Base-by-base conservation (phyloP, 495 filamentous ascomycete genomes). In the Cladorrhinum samala region DNA sequence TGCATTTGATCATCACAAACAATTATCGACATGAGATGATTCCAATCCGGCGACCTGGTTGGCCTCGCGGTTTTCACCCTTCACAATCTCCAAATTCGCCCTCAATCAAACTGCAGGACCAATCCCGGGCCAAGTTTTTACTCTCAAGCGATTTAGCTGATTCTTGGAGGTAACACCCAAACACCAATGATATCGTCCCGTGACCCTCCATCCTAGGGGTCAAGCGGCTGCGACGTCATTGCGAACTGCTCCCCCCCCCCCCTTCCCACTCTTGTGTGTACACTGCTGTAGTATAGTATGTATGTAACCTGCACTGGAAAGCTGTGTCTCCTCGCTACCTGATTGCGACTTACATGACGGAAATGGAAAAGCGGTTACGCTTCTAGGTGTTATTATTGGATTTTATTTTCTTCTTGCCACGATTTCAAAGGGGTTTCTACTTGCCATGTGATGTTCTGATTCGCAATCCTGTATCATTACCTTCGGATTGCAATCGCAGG, bases 211-310 rank as follows among this genome's bases (percentile, higher is more conserved):
- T 45, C 17, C 17, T 23, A 3, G 5, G 14, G 11, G 5, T 24
- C 14, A 37, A 37, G 14, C 39, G 7, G 39, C n/a, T 41, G 39
- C 39, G 8, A 36, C 44, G 45, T 49, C 52, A 54, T 49, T 48
- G 23, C 37, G 27, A 14, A 14, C 39, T 6, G 5, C 17, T 41
- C n/a, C 5, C 17, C n/a, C 6, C n/a, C 4, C 11, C 39, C n/a
- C 13, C 17, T 37, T 7, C 30, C 14, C 7, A 7, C 30, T 37
- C 14, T 37, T 37, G n/a, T n/a, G n/a, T n/a, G n/a, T n/a, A n/a
- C n/a, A n/a, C n/a, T n/a, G n/a, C n/a, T n/a, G n/a, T n/a, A n/a
- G n/a, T n/a, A n/a, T n/a, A n/a, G n/a, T n/a, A n/a, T n/a, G n/a
- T n/a, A n/a, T n/a, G n/a, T n/a, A n/a, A n/a, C n/a, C n/a, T n/a